These are phyloP conservation scores for Rhododendron henanense DNA, from an alignment of 148 eudicot genomes.

Conservation along the genomic window DNA sequence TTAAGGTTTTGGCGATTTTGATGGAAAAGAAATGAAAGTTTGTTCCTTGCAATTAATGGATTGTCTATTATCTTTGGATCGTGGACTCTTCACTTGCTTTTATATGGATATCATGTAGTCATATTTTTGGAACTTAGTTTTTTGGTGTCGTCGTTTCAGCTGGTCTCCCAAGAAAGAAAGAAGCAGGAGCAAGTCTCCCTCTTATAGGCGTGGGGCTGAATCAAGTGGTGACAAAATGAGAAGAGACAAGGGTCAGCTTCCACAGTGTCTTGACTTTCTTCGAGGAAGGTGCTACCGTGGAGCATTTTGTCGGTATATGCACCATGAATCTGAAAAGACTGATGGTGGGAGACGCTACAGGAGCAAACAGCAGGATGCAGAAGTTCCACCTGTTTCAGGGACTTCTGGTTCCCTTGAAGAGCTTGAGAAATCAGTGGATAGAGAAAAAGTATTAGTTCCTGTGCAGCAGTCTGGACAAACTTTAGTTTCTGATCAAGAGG, in stretches of 20 bases:
- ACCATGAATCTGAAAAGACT: conserved; percentile 43
- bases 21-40: not conserved
- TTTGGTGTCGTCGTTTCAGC: conserved; percentile 31
- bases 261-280: conserved; percentile 60
- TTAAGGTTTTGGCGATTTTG: not conserved
- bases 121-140: not conserved
- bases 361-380: conserved; percentile 36
- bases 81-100: not conserved
- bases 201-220: conserved; percentile 44
- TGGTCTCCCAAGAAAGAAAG: conserved; percentile 75
- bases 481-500: conserved; percentile 22
- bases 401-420: conserved; percentile 32
- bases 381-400: conserved; percentile 27
- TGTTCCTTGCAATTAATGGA: conserved; percentile 3
- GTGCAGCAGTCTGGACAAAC: conserved; percentile 16
- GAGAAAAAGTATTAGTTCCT: conserved; percentile 18
- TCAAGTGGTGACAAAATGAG: conserved; percentile 38
- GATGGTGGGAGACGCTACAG: conserved; percentile 43
- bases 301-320: conserved; percentile 72
- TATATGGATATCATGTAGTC: not conserved
- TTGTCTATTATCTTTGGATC: not conserved
- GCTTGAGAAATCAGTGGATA: conserved; percentile 21
- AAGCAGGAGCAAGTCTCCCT: conserved; percentile 88
- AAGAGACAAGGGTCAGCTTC: conserved; percentile 43
- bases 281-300: conserved; percentile 84